Evolutionary conservation across 768 basidiomycete species (phyloP), one percentile per base, ranked within the genome.

Genomic region (Roridomyces roridus): DNA sequence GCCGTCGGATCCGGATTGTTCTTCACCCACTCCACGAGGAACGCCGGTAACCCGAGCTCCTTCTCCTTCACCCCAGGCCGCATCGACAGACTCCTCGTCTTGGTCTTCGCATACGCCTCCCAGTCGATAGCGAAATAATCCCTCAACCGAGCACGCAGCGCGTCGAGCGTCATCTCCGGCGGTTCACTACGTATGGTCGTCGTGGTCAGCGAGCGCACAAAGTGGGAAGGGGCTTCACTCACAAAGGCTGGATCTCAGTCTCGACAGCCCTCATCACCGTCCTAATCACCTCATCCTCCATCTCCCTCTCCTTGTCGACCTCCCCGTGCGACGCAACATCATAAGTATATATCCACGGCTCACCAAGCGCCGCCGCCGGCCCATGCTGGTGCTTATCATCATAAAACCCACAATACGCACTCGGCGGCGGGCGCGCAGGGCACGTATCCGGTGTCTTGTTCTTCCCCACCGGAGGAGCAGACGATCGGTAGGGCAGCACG

Each of bases 121-220:
- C 55, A 56, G 34, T 60, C 59, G 14, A 60, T 55, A 1, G 51
- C 47, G 36, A 60, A 60, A 46, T 60, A 60, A 46, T 60, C 59
- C 6, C 25, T 5, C 35, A 55, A 43, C 6, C 59, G 36, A 15
- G 11, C 17, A 4, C 41, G 39, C 20, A 60, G 12, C 18, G 54
- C 4, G 26, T 18, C n/a, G 1, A 28, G 7, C 26, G 6, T 55
- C 59, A 60, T 60, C 21, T 60, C 59, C 12, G 23, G 37, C 0
- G 53, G 46, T 46, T 48, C 53, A 44, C 59, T 60, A 28, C n/a
- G n/a, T n/a, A n/a, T n/a, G n/a, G 29, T 14, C 11, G 12, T 12
- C 39, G 37, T 15, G 3, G 15, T 40, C 20, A 20, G 18, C 11
- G 11, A 4, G 9, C 4, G 28, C 14, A 51, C 4, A 44, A 8